Base-by-base conservation (phyloP, 2,329 filamentous ascomycete genomes). In the Colletotrichum simmondsii region DNA sequence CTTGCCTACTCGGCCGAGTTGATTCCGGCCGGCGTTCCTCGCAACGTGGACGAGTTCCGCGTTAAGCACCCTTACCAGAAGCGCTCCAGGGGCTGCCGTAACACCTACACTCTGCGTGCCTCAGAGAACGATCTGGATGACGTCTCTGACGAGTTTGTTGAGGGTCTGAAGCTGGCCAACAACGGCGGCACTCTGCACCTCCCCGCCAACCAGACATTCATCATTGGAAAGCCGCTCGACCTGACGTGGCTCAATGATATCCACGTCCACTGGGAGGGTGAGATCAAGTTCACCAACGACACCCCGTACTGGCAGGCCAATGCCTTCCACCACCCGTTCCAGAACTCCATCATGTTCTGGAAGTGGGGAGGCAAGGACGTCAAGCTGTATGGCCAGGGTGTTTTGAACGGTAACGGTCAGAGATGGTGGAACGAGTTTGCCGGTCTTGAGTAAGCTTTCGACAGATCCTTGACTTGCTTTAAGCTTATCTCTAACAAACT, bases 271-370 rank as follows among this genome's bases (percentile, higher is more conserved):
- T 82, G 77, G 78, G 56, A 69, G 19, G 56, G 75, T 26, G 72
- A 74, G 71, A 69, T 71, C 24, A 74, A 75, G 72, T 93, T 93
- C 82, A 89, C 87, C 70, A 88, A 91, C 72, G 89, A 93, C 79
- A 92, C 89, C 1, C 85, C 88, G 71, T 93, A 92, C 81, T 93
- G 92, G 92, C 88, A 92, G 80, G 85, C 85, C 28, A 87, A 92
- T 77, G 84, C 86, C 28, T 93, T 93, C 85, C 84, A 83, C 52
- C 90, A 92, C 54, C 83, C 83, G 16, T 93, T 89, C 81, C 92
- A 93, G 75, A 92, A 93, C 75, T 87, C 88, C 5, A 91, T 89
- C 0, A 89, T 89, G 2, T 93, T 93, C 84, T 93, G 91, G 85
- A 87, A 91, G 78, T 86, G 92, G 49, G 91, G 92, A 53, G 92